Conservation (phyloP, 2,329 filamentous ascomycete genomes). For the Colletotrichum higginsianum region DNA sequence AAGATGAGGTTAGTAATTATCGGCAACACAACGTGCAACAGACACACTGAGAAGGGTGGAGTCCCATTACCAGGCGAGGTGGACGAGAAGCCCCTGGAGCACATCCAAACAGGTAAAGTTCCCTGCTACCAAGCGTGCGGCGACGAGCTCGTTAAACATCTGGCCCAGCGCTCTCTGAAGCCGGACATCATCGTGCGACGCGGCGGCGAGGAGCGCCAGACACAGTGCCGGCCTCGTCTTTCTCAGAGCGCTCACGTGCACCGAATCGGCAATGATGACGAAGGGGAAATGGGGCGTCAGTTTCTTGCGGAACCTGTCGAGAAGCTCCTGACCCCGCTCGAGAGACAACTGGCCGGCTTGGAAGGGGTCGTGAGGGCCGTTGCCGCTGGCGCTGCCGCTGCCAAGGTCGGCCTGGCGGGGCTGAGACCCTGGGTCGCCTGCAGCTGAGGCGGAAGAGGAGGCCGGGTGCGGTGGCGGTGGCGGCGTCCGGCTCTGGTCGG, state of each 20-base stretch:
- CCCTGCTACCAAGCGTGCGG: constrained; percentile 45
- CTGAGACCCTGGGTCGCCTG: not conserved
- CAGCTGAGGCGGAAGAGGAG: not conserved
- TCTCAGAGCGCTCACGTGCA: constrained; percentile 44
- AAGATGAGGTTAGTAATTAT: not conserved
- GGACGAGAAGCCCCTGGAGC: constrained; percentile 50
- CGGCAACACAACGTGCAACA: not conserved
- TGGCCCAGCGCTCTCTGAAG: constrained; percentile 47
- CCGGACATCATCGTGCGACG: constrained; percentile 43
- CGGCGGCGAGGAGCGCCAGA: constrained; percentile 49
- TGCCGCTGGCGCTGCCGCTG: no score
- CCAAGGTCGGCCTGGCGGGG: not conserved
- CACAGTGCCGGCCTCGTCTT: constrained; percentile 47
- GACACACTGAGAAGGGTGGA: not conserved
- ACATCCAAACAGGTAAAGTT: constrained; percentile 49
- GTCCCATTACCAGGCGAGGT: constrained; percentile 50
- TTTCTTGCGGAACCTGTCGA: constrained; percentile 46
- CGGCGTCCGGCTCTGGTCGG: constrained; percentile 11
- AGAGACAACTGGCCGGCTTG: constrained; percentile 43
- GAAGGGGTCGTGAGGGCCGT: constrained; percentile 44
- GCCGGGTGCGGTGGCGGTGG: constrained; percentile 10
- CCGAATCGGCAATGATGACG: constrained; percentile 45
- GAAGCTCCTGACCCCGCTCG: constrained; percentile 47
- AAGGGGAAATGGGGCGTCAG: constrained; percentile 51
- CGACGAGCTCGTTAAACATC: constrained; percentile 49